These are phyloP conservation scores for Neofusicoccum sp. DNA, from an alignment of 2,329 filamentous ascomycete genomes.

Conservation along the genomic window DNA sequence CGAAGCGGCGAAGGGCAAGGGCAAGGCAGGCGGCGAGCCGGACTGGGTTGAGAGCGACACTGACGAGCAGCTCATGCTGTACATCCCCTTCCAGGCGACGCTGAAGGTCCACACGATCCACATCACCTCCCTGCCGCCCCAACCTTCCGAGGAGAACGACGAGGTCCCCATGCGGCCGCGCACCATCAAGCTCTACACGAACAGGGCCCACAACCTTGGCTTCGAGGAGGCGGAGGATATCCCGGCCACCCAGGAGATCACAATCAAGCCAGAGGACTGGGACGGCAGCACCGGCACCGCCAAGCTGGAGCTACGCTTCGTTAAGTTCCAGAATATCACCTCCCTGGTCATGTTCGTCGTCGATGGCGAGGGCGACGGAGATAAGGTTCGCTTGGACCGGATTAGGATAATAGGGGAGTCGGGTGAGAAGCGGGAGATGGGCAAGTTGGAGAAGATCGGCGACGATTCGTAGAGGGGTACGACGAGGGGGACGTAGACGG, in stretches of 20 bases:
- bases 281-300: constrained; percentile 50
- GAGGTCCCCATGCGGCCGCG: constrained; percentile 77
- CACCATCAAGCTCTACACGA: constrained; percentile 81
- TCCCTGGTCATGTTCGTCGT: constrained; percentile 86
- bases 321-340: constrained; percentile 95
- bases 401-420: constrained; percentile 80
- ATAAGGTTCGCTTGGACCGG: constrained; percentile 81
- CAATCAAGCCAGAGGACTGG: constrained; percentile 76
- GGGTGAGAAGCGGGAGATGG: constrained; percentile 88
- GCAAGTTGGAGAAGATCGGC: constrained; percentile 91
- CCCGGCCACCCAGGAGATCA: constrained; percentile 74
- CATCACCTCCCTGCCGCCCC: constrained; percentile 75
- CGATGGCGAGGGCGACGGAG: constrained; percentile 73
- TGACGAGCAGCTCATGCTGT: constrained; percentile 94
- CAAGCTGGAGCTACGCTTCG: constrained; percentile 70
- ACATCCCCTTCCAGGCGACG: constrained; percentile 81
- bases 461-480: constrained; percentile 52
- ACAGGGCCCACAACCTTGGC: constrained; percentile 83
- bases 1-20: constrained; percentile 49
- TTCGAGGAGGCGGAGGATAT: constrained; percentile 94
- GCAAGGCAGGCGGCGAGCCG: constrained; percentile 53
- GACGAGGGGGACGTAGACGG: not conserved
- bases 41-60: constrained; percentile 97
- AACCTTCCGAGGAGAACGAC: constrained; percentile 61
- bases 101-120: constrained; percentile 85